Percentiles rank a stretch among this genome's conserved stretches.
Evolutionary conservation across 2,329 filamentous ascomycete species (phyloP).

Genomic region (Alternaria gaisen): DNA sequence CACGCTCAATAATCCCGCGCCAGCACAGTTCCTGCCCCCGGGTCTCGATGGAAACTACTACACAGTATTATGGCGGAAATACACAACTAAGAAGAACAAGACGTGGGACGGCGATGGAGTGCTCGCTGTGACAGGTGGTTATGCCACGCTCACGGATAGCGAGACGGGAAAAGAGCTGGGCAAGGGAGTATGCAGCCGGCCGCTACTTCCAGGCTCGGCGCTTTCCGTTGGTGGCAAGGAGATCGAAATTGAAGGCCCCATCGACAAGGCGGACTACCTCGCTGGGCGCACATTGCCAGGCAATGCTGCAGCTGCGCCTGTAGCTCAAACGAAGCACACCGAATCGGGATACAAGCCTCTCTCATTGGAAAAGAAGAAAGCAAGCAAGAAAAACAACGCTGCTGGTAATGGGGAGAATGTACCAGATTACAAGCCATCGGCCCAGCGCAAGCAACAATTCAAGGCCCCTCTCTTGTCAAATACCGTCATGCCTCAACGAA

Average conservation of each 20-base stretch:
- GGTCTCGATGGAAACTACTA: constrained; percentile 52
- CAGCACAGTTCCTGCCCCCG: constrained; percentile 25
- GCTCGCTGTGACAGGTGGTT: constrained; percentile 65
- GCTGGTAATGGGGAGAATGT: constrained; percentile 48
- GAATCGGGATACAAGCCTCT: constrained; percentile 29
- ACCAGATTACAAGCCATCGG: constrained; percentile 48
- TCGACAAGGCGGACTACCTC: constrained; percentile 68
- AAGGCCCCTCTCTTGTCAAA: constrained; percentile 68
- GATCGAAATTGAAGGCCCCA: constrained; percentile 70
- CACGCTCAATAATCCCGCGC: constrained; percentile 32
- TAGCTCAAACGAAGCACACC: constrained; percentile 23
- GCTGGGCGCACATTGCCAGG: constrained; percentile 58
- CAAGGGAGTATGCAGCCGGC: constrained; percentile 62
- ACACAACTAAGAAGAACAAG: constrained; percentile 76
- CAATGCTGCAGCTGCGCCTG: constrained; percentile 28
- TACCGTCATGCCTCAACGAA: constrained; percentile 59
- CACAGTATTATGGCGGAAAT: constrained; percentile 67
- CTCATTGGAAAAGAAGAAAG: constrained; percentile 16
- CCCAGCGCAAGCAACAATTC: constrained; percentile 61
- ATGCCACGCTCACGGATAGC: constrained; percentile 68
- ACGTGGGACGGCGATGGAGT: constrained; percentile 80
- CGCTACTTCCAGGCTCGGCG: constrained; percentile 66
- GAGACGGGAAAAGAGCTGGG: constrained; percentile 70
- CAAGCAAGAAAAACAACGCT: constrained; percentile 20
- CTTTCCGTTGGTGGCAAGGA: constrained; percentile 73